Evolutionary conservation across 805 yeast species (phyloP).

Genomic region (Tetrapisispora iriomotensis): DNA sequence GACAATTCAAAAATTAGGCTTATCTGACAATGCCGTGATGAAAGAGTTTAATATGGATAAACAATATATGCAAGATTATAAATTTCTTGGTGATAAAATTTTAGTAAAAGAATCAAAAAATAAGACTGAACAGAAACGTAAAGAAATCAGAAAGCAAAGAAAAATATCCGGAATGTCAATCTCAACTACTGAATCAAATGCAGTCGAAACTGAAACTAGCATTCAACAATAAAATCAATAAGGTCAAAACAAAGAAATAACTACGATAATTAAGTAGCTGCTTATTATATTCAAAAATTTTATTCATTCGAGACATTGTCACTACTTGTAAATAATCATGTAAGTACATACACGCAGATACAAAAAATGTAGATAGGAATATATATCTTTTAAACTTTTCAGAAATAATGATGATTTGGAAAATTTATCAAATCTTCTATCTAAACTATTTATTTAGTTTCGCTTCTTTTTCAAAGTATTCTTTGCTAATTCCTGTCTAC

Average conservation of each 20-base stretch:
- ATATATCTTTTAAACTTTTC: no score
- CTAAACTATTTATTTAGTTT: no score
- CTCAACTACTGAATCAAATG: neutral
- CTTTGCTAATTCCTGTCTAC: slow-evolving; percentile 36
- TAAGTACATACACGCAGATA: neutral
- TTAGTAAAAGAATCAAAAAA: slow-evolving; percentile 48
- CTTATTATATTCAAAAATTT: no score
- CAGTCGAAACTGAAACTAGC: neutral
- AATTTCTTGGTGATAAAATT: slow-evolving; percentile 62
- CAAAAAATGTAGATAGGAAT: neutral
- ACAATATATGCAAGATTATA: slow-evolving; percentile 67
- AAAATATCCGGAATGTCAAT: slow-evolving; percentile 13
- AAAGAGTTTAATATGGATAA: slow-evolving; percentile 75
- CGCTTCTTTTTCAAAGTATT: slow-evolving; percentile 21
- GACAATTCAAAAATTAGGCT: slow-evolving; percentile 79
- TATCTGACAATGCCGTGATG: slow-evolving; percentile 67
- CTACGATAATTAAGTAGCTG: no score
- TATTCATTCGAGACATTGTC: no score
- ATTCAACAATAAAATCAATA: neutral
- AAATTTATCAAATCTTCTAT: no score
- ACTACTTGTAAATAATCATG: slow-evolving; percentile 1
- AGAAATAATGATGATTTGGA: no score
- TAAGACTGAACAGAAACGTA: slow-evolving; percentile 38
- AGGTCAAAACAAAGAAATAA: no score
- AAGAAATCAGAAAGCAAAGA: slow-evolving; percentile 38